phyloP scores from a whole-genome alignment of 192 early-diverging fungal species.

The Blastocladiella britannica region DNA sequence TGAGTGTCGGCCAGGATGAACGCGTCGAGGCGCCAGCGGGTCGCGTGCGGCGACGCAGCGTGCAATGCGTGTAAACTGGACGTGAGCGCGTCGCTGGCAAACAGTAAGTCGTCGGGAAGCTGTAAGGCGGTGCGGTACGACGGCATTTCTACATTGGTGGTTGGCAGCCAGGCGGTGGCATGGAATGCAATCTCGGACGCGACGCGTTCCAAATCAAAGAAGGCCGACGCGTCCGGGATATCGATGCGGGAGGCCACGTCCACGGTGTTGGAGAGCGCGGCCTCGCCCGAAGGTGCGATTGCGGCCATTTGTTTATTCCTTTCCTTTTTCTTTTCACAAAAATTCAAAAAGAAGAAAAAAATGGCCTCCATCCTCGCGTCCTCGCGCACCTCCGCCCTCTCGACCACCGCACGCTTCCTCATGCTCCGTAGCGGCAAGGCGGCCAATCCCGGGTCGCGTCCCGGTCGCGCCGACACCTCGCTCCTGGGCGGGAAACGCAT shows the following conservation, averaged over 20 bases:
- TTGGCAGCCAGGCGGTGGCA: too few relatives aligned
- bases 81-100: too few relatives aligned
- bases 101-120: too few relatives aligned
- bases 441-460: neutral
- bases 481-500: neutral
- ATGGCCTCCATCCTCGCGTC: too few relatives aligned
- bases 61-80: too few relatives aligned
- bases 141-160: too few relatives aligned
- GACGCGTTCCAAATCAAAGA: neutral
- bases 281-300: neutral
- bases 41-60: neutral
- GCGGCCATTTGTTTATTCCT: neutral
- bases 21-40: conserved; percentile 10
- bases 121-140: too few relatives aligned
- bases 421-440: too few relatives aligned
- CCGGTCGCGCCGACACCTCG: neutral
- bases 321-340: neutral
- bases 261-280: neutral
- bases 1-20: conserved; percentile 78
- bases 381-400: too few relatives aligned
- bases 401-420: too few relatives aligned
- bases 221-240: neutral
- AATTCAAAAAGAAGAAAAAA: too few relatives aligned
- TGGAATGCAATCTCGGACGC: too few relatives aligned
- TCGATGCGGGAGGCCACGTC: neutral